Conservation (phyloP, 192 early-diverging fungal species). For the Haplosporangium gracile region DNA sequence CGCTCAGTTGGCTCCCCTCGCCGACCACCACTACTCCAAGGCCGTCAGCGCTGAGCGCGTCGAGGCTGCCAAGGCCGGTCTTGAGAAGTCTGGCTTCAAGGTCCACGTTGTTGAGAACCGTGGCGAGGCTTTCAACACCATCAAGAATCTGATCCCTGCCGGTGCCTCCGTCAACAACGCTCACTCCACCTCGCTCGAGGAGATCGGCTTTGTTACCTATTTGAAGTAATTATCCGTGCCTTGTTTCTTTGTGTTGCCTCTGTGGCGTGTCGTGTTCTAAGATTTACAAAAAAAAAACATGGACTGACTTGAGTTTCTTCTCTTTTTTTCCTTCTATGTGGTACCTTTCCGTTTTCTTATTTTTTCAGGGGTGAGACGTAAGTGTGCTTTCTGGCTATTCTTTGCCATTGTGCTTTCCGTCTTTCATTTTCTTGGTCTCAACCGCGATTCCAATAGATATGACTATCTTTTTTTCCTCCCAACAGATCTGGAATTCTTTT, state of each 20-base stretch:
- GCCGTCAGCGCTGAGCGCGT: constrained; percentile 27
- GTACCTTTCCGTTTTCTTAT: too few species aligned
- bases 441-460: too few species aligned
- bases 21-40: constrained; percentile 30
- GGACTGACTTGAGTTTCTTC: too few species aligned
- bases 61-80: constrained; percentile 45
- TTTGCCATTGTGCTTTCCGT: not conserved
- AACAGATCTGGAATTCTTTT: not conserved
- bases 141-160: constrained; percentile 55
- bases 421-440: not conserved
- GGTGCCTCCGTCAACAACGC: constrained; percentile 53
- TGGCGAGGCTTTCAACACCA: constrained; percentile 44
- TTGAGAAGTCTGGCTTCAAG: constrained; percentile 47
- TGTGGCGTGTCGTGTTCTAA: too few species aligned
- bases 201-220: constrained; percentile 62
- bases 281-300: too few species aligned
- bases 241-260: too few species aligned
- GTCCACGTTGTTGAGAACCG: constrained; percentile 39
- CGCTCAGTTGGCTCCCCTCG: constrained; percentile 31
- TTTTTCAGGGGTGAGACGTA: constrained; percentile 55
- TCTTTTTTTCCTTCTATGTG: too few species aligned
- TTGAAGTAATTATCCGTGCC: too few species aligned
- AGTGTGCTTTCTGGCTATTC: not conserved
- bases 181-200: constrained; percentile 56
- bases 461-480: not conserved